Evolutionary conservation across 2,329 filamentous ascomycete genomes (phyloP).

Genomic region (Colletotrichum abscissum): DNA sequence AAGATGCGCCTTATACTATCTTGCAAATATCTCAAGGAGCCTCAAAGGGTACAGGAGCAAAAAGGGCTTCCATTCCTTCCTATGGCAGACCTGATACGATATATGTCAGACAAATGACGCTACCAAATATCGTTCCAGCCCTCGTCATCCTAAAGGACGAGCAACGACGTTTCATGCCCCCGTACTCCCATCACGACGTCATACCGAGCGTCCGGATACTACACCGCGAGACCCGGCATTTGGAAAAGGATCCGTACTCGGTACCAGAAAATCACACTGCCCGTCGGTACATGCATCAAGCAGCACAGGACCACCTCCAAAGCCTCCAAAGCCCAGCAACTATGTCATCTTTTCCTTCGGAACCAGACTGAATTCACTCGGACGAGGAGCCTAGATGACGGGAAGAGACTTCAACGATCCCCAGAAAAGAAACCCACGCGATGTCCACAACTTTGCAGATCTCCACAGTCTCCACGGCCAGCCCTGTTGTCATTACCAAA

Average conservation of each 20-base stretch:
- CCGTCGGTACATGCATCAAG: not conserved
- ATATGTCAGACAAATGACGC: not conserved
- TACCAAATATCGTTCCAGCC: too few species aligned
- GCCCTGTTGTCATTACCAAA: not conserved
- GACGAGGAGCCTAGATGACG: too few species aligned
- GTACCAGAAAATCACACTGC: not conserved
- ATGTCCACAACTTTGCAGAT: too few species aligned
- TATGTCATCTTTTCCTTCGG: not conserved
- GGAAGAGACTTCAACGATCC: too few species aligned
- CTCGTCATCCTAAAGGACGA: not conserved
- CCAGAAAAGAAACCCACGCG: too few species aligned
- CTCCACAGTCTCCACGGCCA: not conserved
- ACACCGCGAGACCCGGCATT: not conserved
- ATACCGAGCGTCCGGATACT: not conserved
- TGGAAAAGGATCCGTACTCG: not conserved
- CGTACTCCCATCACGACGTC: not conserved
- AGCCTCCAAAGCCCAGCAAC: not conserved
- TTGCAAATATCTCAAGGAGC: not conserved
- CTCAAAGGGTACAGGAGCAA: too few species aligned
- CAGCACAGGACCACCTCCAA: not conserved
- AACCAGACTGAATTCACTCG: too few species aligned
- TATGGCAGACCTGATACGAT: not conserved
- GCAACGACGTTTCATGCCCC: not conserved
- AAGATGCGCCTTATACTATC: not conserved
- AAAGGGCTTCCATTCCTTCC: not conserved